Evolutionary conservation across 1,284 basidiomycete species (phyloP).

Genomic region (Cryptococcus floricola): DNA sequence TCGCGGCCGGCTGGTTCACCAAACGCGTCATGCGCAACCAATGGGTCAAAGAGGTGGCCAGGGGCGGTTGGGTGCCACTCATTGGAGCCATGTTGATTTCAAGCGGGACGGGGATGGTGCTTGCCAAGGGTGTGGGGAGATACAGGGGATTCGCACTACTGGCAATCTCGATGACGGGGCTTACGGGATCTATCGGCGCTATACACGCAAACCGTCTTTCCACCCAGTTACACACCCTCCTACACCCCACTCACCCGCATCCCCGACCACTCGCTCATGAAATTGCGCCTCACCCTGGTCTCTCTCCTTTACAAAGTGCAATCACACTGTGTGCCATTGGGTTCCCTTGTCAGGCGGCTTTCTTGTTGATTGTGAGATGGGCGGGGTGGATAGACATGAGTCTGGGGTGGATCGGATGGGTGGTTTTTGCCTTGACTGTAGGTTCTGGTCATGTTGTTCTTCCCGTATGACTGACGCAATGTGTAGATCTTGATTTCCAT

Average conservation of each 20-base stretch:
- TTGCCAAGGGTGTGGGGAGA: constrained; percentile 79
- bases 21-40: constrained; percentile 54
- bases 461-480: background rate
- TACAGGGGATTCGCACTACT: constrained; percentile 86
- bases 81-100: constrained; percentile 85
- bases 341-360: constrained; percentile 69
- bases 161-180: constrained; percentile 79
- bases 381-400: constrained; percentile 74
- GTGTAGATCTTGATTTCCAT: constrained; percentile 67
- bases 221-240: constrained; percentile 53
- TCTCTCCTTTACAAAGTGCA: constrained; percentile 35
- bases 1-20: constrained; percentile 53
- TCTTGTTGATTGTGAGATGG: constrained; percentile 61
- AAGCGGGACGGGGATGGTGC: constrained; percentile 82
- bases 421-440: constrained; percentile 72
- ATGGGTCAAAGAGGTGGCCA: constrained; percentile 57
- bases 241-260: constrained; percentile 24
- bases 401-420: constrained; percentile 60
- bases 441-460: constrained; percentile 38
- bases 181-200: constrained; percentile 82
- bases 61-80: constrained; percentile 83
- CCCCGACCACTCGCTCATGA: constrained; percentile 1
- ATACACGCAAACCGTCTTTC: constrained; percentile 89
- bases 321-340: constrained; percentile 67
- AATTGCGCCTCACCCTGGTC: constrained; percentile 12